A percentile compares a stretch with the other conserved stretches of the same genome.
Conservation (phyloP, 768 basidiomycete genomes). For the Auricularia sp. region DNA sequence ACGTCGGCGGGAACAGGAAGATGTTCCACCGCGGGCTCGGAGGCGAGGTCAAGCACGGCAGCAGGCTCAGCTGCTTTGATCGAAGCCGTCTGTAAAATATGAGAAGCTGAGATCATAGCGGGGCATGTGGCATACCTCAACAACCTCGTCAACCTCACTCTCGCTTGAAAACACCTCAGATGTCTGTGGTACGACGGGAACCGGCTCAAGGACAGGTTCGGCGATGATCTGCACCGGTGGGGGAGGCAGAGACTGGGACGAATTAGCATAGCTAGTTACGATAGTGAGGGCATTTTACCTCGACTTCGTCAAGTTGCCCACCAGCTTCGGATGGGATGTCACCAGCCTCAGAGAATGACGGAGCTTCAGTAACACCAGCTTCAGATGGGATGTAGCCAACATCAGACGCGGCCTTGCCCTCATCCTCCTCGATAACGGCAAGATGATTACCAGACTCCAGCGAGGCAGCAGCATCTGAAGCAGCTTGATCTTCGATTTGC, state of each 20-base stretch:
- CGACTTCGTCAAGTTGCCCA: background rate
- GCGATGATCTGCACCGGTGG: background rate
- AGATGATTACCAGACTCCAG: background rate
- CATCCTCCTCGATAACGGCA: background rate
- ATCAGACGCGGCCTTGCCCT: background rate
- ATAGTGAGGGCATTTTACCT: too few species aligned
- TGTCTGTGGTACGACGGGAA: background rate
- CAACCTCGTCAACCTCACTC: background rate
- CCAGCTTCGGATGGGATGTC: background rate
- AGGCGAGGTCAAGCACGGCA: background rate
- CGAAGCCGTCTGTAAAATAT: background rate
- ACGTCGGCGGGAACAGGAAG: background rate
- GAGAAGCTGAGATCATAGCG: background rate
- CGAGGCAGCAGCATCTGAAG: background rate
- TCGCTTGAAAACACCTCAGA: background rate
- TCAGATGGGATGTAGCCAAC: constrained; percentile 1
- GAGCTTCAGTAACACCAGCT: background rate
- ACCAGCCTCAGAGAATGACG: background rate
- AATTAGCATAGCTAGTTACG: background rate
- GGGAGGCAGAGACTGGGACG: background rate
- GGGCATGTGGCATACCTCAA: background rate
- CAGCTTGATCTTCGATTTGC: background rate
- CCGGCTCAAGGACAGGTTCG: background rate
- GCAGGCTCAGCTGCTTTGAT: background rate
- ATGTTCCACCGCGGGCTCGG: background rate